Evolutionary conservation across 768 basidiomycete species (phyloP).

Genomic region (Amanita muscaria): DNA sequence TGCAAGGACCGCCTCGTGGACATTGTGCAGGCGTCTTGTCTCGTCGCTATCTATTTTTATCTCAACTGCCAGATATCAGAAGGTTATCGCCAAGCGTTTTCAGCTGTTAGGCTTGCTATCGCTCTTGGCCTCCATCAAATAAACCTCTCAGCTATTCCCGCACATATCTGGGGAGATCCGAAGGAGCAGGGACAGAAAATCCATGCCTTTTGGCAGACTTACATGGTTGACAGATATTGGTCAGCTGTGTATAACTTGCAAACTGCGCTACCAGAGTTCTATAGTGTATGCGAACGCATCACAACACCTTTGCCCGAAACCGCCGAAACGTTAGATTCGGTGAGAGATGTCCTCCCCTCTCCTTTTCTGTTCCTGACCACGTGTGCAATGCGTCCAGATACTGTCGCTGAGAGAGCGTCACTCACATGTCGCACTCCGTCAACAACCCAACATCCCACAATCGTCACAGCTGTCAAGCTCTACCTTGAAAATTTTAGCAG

Average conservation of each 20-base stretch:
- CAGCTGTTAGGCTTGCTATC: conserved; percentile 52
- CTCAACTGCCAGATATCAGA: conserved; percentile 47
- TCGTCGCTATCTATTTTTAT: conserved; percentile 54
- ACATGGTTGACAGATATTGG: conserved; percentile 55
- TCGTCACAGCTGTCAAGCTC: conserved; percentile 8
- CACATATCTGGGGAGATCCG: conserved; percentile 14
- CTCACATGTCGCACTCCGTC: neutral
- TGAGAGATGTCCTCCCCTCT: neutral
- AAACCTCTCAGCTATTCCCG: neutral
- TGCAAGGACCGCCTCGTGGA: conserved; percentile 47
- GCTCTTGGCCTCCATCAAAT: conserved; percentile 53
- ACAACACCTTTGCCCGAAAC: conserved; percentile 39
- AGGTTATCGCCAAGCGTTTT: conserved; percentile 52
- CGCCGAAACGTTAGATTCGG: conserved; percentile 3
- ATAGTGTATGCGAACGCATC: conserved; percentile 36
- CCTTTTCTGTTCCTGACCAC: neutral
- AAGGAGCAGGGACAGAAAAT: conserved; percentile 38
- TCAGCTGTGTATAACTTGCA: conserved; percentile 46
- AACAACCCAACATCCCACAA: neutral
- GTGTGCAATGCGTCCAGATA: neutral
- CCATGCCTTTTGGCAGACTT: conserved; percentile 53
- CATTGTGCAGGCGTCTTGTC: conserved; percentile 49
- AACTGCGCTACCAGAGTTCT: conserved; percentile 42
- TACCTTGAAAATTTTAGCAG: conserved; percentile 5
- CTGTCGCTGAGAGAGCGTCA: conserved; percentile 1